Percentiles rank a stretch among this genome's conserved stretches.
These are phyloP conservation scores for Solanum ahanhuiri DNA, from an alignment of 257 asterid species.

Conservation along the genomic window DNA sequence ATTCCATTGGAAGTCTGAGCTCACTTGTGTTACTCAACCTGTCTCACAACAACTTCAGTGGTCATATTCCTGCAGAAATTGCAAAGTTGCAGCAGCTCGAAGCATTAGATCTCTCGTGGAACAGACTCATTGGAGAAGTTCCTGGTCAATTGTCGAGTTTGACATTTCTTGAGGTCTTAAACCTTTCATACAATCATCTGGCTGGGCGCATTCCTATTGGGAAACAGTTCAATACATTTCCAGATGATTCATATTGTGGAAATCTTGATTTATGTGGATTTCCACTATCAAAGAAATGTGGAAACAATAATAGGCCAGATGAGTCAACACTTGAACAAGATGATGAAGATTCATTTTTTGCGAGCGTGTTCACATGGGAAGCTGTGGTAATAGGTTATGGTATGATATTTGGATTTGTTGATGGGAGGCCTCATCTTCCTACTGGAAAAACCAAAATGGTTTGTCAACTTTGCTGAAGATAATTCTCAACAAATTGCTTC, in stretches of 20 bases:
- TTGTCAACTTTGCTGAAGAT: not conserved
- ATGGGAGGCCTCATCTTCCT: not conserved
- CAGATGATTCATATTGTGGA: not conserved
- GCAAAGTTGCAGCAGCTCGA: not conserved
- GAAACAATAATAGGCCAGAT: not conserved
- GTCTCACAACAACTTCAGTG: not conserved
- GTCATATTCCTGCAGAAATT: not conserved
- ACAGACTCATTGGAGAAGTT: not conserved
- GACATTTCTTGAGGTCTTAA: not conserved
- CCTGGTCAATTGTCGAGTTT: not conserved
- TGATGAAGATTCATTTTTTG: not conserved
- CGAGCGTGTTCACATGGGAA: not conserved
- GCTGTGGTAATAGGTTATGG: not conserved
- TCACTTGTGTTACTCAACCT: not conserved
- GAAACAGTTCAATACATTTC: not conserved
- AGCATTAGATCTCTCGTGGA: not conserved
- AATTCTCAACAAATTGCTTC: not conserved
- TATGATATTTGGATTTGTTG: not conserved
- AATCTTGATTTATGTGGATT: not conserved
- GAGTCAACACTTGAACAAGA: not conserved
- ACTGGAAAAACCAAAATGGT: not conserved
- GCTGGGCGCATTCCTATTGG: not conserved
- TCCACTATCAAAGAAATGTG: not conserved
- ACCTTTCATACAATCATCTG: not conserved
- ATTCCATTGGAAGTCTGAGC: not conserved